Evolutionary conservation across 2,329 filamentous ascomycete genomes (phyloP), one percentile per base, ranked within the genome.

Genomic region (Cadophora malorum): DNA sequence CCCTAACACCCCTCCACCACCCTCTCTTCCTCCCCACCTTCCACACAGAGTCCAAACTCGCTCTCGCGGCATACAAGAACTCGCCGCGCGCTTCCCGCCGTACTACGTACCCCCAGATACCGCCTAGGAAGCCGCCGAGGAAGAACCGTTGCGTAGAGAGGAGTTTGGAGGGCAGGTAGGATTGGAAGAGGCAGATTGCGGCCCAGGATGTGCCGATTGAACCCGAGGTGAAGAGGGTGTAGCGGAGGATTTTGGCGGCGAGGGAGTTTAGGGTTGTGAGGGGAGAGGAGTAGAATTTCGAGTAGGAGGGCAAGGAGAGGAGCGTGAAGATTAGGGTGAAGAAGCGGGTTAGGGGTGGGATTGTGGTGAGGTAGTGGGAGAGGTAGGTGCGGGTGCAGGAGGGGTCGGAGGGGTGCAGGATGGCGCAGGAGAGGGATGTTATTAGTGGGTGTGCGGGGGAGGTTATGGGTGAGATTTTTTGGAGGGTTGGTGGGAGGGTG

Each of bases 21-120:
- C 93, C 87, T 41, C 90, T 84, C 88, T 98, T 98, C 65, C 91
- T 88, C n/a, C 94, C 94, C 0, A 97, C 93, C 82, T 97, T 97
- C 93, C 94, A 98, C 56, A 94, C 79, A 47, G 88, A 92, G 78
- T 97, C 92, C 35, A 97, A 83, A 68, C 91, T 93, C n/a, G 90
- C 82, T 1, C 94, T 86, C 35, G 91, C 88, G 71, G 88, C 90
- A 79, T 96, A 96, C 69, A 97, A 75, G 79, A 96, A 97, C 65
- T 92, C 86, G 0, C 85, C 84, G 19, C 91, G 82, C 52, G 90
- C 87, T 69, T 85, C 82, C 61, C 83, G 82, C 55, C 90, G 83
- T 76, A 94, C 91, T 1, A 97, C 80, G 78, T 92, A 92, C 0
- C 92, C 92, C 89, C 94, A 97, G 31, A 96, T 79, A 0, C 96